Conservation (phyloP, 192 early-diverging fungal species). For the Thoreauomyces humboldtii region DNA sequence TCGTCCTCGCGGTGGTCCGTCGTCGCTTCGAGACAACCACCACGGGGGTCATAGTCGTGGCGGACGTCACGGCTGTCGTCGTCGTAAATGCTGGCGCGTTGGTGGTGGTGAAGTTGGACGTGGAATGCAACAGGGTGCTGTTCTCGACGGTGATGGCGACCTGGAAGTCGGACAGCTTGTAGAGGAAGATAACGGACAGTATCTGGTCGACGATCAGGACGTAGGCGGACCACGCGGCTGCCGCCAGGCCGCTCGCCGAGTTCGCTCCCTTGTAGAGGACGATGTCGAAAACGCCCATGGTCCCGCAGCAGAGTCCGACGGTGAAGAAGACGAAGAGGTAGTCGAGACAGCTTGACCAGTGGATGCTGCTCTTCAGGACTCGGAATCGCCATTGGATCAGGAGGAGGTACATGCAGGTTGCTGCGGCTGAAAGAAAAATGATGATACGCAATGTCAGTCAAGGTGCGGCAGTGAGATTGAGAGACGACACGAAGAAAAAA, state of each 20-base stretch:
- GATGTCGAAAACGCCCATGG: not conserved
- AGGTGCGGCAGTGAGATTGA: not conserved
- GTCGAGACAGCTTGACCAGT: not conserved
- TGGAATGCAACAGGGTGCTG: too few species aligned
- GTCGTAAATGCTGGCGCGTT: too few species aligned
- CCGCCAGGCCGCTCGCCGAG: not conserved
- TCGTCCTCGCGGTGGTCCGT: not conserved
- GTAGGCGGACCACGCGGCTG: not conserved
- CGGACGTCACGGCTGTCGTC: not conserved
- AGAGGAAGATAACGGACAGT: slow-evolving; percentile 4
- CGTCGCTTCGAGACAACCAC: not conserved
- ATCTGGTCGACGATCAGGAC: slow-evolving; percentile 3
- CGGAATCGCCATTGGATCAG: slow-evolving; percentile 7
- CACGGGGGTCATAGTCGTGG: not conserved
- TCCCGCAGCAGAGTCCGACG: not conserved
- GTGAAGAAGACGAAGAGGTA: slow-evolving; percentile 1
- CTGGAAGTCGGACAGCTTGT: slow-evolving; percentile 5
- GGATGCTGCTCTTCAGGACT: slow-evolving; percentile 16
- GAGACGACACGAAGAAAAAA: not conserved
- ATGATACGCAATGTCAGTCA: not conserved
- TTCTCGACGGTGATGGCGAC: too few species aligned
- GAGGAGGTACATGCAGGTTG: not conserved
- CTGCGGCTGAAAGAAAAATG: not conserved
- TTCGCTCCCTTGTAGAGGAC: not conserved
- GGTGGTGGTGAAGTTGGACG: too few species aligned